phyloP scores from a whole-genome alignment of 2,329 filamentous ascomycete genomes.

The Epichloe typhina region DNA sequence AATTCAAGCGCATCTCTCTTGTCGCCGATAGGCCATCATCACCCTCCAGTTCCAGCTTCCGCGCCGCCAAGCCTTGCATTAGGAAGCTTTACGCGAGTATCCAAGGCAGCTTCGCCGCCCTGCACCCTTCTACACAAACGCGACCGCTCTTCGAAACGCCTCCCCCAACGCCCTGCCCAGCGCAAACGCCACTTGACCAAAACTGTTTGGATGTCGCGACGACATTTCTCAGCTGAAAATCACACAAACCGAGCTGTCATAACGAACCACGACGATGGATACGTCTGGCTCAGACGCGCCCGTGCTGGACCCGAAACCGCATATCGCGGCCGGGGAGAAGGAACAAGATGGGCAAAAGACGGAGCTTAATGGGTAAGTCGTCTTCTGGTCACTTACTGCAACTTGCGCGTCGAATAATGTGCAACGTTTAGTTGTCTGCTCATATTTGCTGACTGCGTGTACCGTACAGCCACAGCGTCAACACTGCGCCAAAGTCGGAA shows the following conservation, averaged over 20 bases:
- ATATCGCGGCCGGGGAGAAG: slow-evolving; percentile 15
- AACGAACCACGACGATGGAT: slow-evolving; percentile 38
- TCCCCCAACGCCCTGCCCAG: not conserved
- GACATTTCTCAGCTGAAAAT: not conserved
- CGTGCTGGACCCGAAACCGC: slow-evolving; percentile 35
- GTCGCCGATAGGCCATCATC: not conserved
- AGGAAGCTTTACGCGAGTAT: not conserved
- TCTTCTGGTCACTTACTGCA: slow-evolving; percentile 3
- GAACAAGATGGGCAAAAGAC: slow-evolving; percentile 19
- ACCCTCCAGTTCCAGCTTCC: not conserved
- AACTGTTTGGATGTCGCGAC: slow-evolving; percentile 7
- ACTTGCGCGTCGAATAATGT: not conserved
- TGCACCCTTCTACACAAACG: not conserved
- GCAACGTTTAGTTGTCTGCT: not conserved
- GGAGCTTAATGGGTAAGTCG: slow-evolving; percentile 26
- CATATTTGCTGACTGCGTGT: slow-evolving; percentile 1
- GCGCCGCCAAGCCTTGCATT: not conserved
- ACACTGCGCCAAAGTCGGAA: slow-evolving; percentile 8
- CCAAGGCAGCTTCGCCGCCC: not conserved
- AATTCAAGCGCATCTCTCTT: not conserved
- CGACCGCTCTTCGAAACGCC: not conserved
- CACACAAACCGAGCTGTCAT: not conserved
- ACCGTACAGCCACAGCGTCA: not conserved
- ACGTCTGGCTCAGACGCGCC: slow-evolving; percentile 31
- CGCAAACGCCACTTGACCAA: slow-evolving; percentile 9